Percentiles rank a stretch among this genome's conserved stretches.
Evolutionary conservation across 1,139 yeast genomes (phyloP).

Genomic region (Pneumocystis oryctolagi): DNA sequence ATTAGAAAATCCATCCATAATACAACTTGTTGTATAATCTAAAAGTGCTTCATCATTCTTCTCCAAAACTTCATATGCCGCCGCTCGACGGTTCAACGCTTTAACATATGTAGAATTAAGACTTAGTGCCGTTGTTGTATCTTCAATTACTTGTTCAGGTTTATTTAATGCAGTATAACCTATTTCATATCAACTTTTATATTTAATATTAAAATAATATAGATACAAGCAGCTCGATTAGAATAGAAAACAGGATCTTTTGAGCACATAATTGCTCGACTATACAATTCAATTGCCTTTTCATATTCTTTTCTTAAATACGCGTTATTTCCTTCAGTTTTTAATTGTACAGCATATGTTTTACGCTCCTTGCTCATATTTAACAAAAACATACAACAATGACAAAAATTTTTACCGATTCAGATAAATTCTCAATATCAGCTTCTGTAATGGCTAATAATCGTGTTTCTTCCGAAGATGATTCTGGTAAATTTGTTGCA

Average conservation of each 20-base stretch:
- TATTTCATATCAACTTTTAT: neutral
- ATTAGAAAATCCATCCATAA: constrained; percentile 42
- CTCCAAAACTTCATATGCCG: constrained; percentile 72
- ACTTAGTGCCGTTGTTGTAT: constrained; percentile 70
- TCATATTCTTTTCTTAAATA: constrained; percentile 58
- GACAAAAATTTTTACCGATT: neutral
- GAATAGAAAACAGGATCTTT: constrained; percentile 67
- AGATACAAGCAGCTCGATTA: constrained; percentile 72
- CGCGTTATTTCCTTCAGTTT: constrained; percentile 75
- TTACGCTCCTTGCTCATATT: constrained; percentile 6
- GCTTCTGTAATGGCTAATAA: neutral
- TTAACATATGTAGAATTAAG: constrained; percentile 82
- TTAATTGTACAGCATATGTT: constrained; percentile 56
- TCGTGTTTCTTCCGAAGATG: neutral
- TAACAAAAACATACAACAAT: neutral
- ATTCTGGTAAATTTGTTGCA: neutral
- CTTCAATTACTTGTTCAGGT: constrained; percentile 70
- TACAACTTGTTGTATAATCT: constrained; percentile 62
- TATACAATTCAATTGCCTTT: constrained; percentile 61
- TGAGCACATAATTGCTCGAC: constrained; percentile 57
- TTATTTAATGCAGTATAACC: constrained; percentile 59
- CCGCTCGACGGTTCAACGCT: constrained; percentile 55
- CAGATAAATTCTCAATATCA: neutral
- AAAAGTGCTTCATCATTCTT: constrained; percentile 72
- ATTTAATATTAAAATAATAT: neutral